These are phyloP conservation scores for Tetraselmis chui DNA, from an alignment of 139 green algal genomes.

Conservation along the genomic window DNA sequence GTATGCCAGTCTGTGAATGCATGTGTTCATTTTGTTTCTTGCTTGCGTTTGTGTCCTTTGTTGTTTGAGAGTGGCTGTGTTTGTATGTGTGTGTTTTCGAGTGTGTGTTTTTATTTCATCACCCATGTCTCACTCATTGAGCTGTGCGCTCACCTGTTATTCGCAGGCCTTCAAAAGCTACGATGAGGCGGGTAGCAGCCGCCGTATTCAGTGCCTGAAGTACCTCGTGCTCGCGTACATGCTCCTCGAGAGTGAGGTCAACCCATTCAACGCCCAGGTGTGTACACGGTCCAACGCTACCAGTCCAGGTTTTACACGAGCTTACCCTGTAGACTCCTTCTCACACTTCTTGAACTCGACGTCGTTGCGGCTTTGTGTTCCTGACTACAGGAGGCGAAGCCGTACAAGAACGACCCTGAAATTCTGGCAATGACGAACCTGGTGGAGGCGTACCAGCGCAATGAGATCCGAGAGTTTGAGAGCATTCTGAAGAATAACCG, in stretches of 20 bases:
- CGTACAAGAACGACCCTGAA: constrained; percentile 83
- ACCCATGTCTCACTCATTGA: too few relatives aligned
- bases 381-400: constrained; percentile 77
- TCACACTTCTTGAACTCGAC: too few relatives aligned
- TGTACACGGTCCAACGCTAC: too few relatives aligned
- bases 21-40: too few relatives aligned
- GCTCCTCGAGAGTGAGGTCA: constrained; percentile 92
- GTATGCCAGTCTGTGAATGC: too few relatives aligned
- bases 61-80: too few relatives aligned
- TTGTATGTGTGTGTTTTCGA: too few relatives aligned
- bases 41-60: too few relatives aligned
- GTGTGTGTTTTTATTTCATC: too few relatives aligned
- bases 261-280: constrained; percentile 89
- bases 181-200: constrained; percentile 79
- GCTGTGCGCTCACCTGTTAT: neutral
- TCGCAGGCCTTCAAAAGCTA: constrained; percentile 94
- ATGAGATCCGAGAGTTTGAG: constrained; percentile 92
- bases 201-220: constrained; percentile 93
- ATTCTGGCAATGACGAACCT: constrained; percentile 93
- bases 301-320: too few relatives aligned
- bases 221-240: constrained; percentile 97
- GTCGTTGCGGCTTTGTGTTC: too few relatives aligned
- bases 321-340: too few relatives aligned
- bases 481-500: constrained; percentile 71
- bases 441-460: constrained; percentile 90